Conservation (phyloP, 768 basidiomycete genomes). For the Pulveroboletus frians region DNA sequence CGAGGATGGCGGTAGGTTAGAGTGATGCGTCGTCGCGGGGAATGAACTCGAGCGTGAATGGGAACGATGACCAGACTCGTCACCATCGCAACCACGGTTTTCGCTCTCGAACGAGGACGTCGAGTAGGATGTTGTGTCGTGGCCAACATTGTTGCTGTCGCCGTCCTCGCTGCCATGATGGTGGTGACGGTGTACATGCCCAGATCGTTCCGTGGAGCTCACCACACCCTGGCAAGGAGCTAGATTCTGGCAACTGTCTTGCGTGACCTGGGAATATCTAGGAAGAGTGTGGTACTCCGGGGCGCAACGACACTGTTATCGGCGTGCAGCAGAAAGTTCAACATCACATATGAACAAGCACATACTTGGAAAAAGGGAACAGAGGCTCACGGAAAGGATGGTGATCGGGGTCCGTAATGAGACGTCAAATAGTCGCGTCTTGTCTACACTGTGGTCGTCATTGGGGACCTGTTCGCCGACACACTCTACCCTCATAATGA, state of each 20-base stretch:
- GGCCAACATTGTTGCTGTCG: neutral
- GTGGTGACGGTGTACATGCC: neutral
- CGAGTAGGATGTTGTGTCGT: slow-evolving; percentile 26
- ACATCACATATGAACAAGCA: neutral
- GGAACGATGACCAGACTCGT: too few relatives aligned
- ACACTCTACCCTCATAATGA: slow-evolving; percentile 75
- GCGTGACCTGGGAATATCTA: slow-evolving; percentile 50
- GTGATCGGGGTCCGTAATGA: slow-evolving; percentile 83
- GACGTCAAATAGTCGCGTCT: slow-evolving; percentile 80
- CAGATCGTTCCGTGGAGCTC: neutral
- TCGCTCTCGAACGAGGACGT: slow-evolving; percentile 30
- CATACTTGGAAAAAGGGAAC: neutral
- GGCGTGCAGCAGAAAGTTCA: too few relatives aligned
- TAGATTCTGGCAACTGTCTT: slow-evolving; percentile 3
- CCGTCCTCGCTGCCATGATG: slow-evolving; percentile 7
- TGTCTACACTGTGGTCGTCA: slow-evolving; percentile 55
- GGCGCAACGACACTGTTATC: slow-evolving; percentile 69
- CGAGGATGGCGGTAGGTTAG: neutral
- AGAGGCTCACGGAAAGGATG: slow-evolving; percentile 72
- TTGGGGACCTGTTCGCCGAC: slow-evolving; percentile 62
- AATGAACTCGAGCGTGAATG: neutral
- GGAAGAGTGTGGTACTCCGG: slow-evolving; percentile 78
- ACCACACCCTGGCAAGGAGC: too few relatives aligned
- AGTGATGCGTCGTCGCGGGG: too few relatives aligned
- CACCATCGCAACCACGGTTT: too few relatives aligned